Conservation (phyloP, 2,329 filamentous ascomycete species). For the Chaetoscypha palmicola region DNA sequence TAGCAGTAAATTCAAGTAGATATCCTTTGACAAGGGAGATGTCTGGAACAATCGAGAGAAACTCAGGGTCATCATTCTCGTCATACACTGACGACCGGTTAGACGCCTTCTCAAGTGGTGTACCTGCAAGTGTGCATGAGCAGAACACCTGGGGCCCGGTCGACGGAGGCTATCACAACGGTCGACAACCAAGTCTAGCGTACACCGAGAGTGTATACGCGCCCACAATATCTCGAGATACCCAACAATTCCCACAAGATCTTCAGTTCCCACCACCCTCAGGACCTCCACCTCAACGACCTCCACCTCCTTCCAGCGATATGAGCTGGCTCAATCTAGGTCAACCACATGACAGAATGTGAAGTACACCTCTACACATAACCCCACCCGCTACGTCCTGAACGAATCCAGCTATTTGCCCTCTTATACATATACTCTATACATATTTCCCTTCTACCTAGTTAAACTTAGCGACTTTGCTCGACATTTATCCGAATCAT, state of each 20-base stretch:
- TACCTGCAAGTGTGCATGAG: slow-evolving; percentile 49
- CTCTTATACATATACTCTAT: slow-evolving; percentile 2
- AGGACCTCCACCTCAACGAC: slow-evolving; percentile 8
- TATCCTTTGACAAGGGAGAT: slow-evolving; percentile 50
- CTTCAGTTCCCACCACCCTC: slow-evolving; percentile 17
- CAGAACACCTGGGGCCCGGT: slow-evolving; percentile 23
- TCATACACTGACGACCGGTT: slow-evolving; percentile 26
- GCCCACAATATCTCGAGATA: slow-evolving; percentile 34
- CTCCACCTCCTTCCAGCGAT: slow-evolving; percentile 42
- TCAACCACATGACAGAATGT: background rate
- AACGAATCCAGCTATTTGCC: background rate
- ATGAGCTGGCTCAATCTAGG: slow-evolving; percentile 78
- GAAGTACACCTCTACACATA: background rate
- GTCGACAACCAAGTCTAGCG: slow-evolving; percentile 33
- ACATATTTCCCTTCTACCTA: slow-evolving; percentile 1
- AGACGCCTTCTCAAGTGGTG: slow-evolving; percentile 55
- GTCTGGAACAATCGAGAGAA: slow-evolving; percentile 54
- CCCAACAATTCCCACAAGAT: slow-evolving; percentile 19
- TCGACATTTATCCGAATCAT: background rate
- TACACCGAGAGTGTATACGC: slow-evolving; percentile 37
- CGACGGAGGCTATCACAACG: slow-evolving; percentile 41
- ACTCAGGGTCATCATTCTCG: slow-evolving; percentile 34
- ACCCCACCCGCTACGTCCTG: background rate
- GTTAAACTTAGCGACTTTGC: background rate
- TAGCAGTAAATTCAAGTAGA: slow-evolving; percentile 45